Base-by-base conservation (phyloP, 2,329 filamentous ascomycete species). In the Magnaporthiopsis poae region DNA sequence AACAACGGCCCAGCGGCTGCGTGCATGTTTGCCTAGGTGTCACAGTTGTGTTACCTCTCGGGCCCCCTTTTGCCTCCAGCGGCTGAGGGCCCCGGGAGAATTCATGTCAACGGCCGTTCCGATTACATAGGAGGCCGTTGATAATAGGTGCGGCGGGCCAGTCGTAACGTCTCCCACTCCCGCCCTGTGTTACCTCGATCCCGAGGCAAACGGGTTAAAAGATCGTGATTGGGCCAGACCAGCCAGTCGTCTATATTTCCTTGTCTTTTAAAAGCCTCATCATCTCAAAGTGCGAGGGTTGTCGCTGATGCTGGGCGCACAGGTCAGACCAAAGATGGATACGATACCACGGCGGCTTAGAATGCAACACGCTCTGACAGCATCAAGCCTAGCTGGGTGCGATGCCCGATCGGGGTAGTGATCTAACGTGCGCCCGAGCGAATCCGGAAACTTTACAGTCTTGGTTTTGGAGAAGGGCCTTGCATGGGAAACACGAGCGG, bases 1-100 rank as follows among this genome's bases (percentile, higher is more conserved):
- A 8, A 56, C 7, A 64, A 33, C 29, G 25, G 13, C 62, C 27
- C 25, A 36, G 61, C 63, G 67, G 66, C 52, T 66, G 39, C 61
- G 60, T 36, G 61, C 67, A 68, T 66, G 64, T 63, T 68, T 69
- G 61, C 64, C 60, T 33, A 62, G 27, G 27, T 27, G 64, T 66
- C 31, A 35, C 60, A 63, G 35, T 18, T 56, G 46, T 56, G 46
- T 56, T 56, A 21, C 46, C 46, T 56, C 46, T 56, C 46, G 46
- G 46, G 18, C n/a, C 46, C 46, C 46, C 46, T 18, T 60, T 12
- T 9, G 33, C 29, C 56, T 29, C 29, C 52, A 56, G 13, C 31
- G 31, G 21, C 61, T 62, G 33, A 62, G 18, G 31, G 61, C 11
- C 61, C 25, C 21, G 33, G 61, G 33, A n/a, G n/a, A n/a, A 36